phyloP scores from a whole-genome alignment of 179 eudicot species.

The Patellifolia procumbens region DNA sequence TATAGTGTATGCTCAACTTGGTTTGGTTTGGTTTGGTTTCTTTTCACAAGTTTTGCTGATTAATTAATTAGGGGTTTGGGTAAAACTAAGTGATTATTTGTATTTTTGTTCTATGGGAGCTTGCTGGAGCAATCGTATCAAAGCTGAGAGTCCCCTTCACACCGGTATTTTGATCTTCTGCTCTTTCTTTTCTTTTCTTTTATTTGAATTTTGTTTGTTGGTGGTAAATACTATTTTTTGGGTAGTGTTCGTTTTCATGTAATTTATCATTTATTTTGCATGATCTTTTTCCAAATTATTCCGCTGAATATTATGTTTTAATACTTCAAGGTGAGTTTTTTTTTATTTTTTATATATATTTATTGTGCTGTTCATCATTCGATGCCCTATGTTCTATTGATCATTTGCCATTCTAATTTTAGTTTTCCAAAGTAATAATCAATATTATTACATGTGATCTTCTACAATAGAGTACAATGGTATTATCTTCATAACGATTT shows the following conservation, averaged over 20 bases:
- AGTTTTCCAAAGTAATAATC: background rate
- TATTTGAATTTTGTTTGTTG: background rate
- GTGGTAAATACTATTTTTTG: background rate
- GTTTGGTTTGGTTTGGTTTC: background rate
- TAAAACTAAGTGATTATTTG: background rate
- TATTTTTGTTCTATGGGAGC: conserved; percentile 38
- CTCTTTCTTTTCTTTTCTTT: background rate
- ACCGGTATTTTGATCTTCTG: conserved; percentile 20
- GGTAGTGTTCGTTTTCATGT: background rate
- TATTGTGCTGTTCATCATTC: too few species aligned
- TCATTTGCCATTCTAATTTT: too few species aligned
- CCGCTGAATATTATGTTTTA: background rate
- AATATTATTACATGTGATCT: too few species aligned
- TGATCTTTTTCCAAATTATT: background rate
- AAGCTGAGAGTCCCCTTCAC: conserved; percentile 45
- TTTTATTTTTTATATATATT: too few species aligned
- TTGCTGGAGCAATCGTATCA: conserved; percentile 45
- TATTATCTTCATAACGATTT: too few species aligned
- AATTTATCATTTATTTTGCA: background rate
- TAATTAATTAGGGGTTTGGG: background rate
- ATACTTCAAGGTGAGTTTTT: too few species aligned
- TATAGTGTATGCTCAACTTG: conserved; percentile 13
- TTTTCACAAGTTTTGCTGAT: background rate
- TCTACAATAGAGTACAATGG: background rate
- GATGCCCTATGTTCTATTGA: too few species aligned